phyloP scores from a whole-genome alignment of 176 grass and related monocot species.

The Lolium perenne region DNA sequence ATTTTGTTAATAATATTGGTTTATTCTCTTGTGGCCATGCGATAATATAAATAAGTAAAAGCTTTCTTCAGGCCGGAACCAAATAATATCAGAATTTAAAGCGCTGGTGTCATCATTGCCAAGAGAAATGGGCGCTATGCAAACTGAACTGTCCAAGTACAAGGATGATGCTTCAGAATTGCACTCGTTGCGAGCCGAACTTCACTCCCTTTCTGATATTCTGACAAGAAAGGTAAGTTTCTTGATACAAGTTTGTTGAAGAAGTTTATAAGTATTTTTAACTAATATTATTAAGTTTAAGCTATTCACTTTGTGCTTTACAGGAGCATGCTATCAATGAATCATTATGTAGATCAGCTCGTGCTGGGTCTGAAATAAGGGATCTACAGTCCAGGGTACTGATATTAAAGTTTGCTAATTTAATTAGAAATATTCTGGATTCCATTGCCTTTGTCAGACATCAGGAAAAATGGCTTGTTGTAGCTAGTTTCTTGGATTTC shows the following conservation, averaged over 20 bases:
- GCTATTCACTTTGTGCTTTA: constrained; percentile 13
- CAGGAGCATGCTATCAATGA: constrained; percentile 40
- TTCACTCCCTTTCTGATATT: constrained; percentile 73
- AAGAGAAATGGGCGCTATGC: constrained; percentile 74
- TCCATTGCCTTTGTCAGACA: neutral
- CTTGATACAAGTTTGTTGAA: neutral
- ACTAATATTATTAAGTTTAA: neutral
- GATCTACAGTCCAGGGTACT: constrained; percentile 44
- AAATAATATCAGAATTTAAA: constrained; percentile 88
- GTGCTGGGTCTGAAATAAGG: constrained; percentile 43
- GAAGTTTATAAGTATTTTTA: too few relatives aligned
- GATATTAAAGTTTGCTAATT: neutral
- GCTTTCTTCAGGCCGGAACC: constrained; percentile 72
- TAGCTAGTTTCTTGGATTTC: constrained; percentile 12
- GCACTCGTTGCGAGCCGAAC: constrained; percentile 77
- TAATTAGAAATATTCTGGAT: constrained; percentile 4
- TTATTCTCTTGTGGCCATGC: constrained; percentile 26
- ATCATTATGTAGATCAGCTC: constrained; percentile 32
- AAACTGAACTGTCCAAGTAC: constrained; percentile 76
- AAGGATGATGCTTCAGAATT: constrained; percentile 69
- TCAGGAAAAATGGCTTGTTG: constrained; percentile 25
- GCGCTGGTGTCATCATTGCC: constrained; percentile 73
- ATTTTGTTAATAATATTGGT: constrained; percentile 13
- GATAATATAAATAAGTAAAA: constrained; percentile 17
- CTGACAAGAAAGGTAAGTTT: constrained; percentile 68